phyloP scores from a whole-genome alignment of 2,329 filamentous ascomycete species.

The Lecanoromycetidae sp. region DNA sequence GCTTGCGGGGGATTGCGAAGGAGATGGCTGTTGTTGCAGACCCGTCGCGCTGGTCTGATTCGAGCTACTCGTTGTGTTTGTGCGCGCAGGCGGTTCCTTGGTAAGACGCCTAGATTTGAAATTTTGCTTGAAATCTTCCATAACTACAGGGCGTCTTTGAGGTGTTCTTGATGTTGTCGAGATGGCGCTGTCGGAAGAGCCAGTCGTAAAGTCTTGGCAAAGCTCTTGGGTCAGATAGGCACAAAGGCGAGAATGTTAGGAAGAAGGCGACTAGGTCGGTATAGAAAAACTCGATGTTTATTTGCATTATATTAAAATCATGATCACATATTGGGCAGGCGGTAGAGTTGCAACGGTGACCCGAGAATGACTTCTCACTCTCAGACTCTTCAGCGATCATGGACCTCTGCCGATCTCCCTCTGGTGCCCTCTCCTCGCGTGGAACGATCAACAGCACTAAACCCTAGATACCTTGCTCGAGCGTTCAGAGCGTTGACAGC shows the following conservation, averaged over 20 bases:
- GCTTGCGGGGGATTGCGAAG: conserved; percentile 31
- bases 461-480: too few relatives aligned
- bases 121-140: conserved; percentile 10
- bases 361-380: too few relatives aligned
- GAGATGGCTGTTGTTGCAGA: conserved; percentile 36
- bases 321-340: too few relatives aligned
- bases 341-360: too few relatives aligned
- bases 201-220: too few relatives aligned
- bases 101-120: conserved; percentile 16
- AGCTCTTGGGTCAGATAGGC: too few relatives aligned
- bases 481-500: too few relatives aligned
- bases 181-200: neutral
- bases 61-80: conserved; percentile 2
- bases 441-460: conserved; percentile 5
- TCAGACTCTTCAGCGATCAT: too few relatives aligned
- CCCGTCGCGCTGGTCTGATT: conserved; percentile 8
- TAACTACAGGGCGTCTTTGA: conserved; percentile 3
- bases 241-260: neutral
- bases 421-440: neutral
- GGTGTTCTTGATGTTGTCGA: neutral
- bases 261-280: neutral
- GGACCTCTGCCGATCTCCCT: conserved; percentile 2
- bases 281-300: neutral
- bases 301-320: too few relatives aligned
- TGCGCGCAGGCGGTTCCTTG: conserved; percentile 14